These are phyloP conservation scores for Moniliella sp. DNA, from an alignment of 1,284 basidiomycete genomes.

Conservation along the genomic window DNA sequence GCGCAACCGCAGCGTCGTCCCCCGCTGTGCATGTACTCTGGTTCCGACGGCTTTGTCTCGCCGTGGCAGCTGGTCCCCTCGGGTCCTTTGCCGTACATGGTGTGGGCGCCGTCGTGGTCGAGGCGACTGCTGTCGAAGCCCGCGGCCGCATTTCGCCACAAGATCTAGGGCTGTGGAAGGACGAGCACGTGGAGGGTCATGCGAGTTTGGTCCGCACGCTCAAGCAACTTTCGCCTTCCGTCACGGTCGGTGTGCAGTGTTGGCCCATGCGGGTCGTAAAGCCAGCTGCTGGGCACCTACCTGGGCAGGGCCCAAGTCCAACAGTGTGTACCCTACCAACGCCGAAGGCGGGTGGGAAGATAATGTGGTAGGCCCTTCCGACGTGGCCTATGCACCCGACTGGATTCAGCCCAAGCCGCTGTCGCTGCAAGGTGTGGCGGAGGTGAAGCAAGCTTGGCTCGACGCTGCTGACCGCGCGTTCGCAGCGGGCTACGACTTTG, in stretches of 20 bases:
- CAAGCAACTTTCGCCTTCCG: constrained; percentile 52
- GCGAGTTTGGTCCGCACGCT: constrained; percentile 55
- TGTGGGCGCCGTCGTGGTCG: constrained; percentile 22
- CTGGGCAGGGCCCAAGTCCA: constrained; percentile 32
- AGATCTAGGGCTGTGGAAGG: constrained; percentile 56
- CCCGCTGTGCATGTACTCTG: constrained; percentile 26
- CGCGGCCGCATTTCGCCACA: constrained; percentile 49
- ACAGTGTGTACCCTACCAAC: constrained; percentile 7
- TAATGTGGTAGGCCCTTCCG: constrained; percentile 44
- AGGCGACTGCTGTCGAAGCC: constrained; percentile 40
- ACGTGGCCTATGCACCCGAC: constrained; percentile 40
- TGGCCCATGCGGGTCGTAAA: constrained; percentile 58
- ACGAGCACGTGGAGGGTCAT: constrained; percentile 48
- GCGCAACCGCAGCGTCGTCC: constrained; percentile 23
- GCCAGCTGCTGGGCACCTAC: constrained; percentile 38
- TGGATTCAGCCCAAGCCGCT: constrained; percentile 44
- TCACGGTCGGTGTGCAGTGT: constrained; percentile 53
- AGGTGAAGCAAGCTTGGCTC: constrained; percentile 47
- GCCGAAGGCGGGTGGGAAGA: constrained; percentile 49
- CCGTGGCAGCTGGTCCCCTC: constrained; percentile 19
- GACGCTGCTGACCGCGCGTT: constrained; percentile 43
- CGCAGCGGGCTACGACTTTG: constrained; percentile 44
- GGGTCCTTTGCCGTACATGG: constrained; percentile 28
- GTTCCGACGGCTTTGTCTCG: constrained; percentile 25
- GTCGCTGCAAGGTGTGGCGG: constrained; percentile 42